These are phyloP conservation scores for Cryptococcus sp. DNA, from an alignment of 1,284 basidiomycete species.

Conservation along the genomic window DNA sequence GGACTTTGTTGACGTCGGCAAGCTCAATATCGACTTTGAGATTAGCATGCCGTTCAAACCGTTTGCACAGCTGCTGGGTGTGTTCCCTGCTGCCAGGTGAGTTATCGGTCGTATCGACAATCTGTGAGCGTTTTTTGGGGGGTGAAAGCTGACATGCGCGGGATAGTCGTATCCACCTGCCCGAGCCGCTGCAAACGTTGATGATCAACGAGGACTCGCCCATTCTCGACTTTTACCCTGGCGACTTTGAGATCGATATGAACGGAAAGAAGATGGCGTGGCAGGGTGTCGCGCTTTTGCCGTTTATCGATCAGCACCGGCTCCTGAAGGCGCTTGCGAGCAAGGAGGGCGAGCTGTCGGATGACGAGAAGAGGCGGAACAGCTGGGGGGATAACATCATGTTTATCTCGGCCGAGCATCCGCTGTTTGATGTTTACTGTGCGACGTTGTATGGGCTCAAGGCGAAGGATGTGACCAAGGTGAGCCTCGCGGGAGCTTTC, in stretches of 20 bases:
- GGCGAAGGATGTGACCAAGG: constrained; percentile 62
- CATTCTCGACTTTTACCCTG: constrained; percentile 94
- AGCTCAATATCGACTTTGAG: constrained; percentile 66
- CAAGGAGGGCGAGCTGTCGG: constrained; percentile 68
- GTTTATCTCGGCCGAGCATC: constrained; percentile 80
- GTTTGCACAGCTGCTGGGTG: constrained; percentile 96
- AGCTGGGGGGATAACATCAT: constrained; percentile 79
- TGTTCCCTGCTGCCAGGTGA: constrained; percentile 89
- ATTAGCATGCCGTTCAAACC: constrained; percentile 88
- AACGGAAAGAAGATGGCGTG: constrained; percentile 99
- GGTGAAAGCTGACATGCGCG: not conserved
- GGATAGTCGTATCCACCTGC: constrained; percentile 78
- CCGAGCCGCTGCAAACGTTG: constrained; percentile 75
- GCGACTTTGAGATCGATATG: constrained; percentile 95
- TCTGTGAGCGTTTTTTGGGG: too few species aligned
- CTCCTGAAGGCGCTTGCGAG: constrained; percentile 77
- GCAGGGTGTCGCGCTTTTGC: constrained; percentile 95
- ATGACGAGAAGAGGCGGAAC: constrained; percentile 81
- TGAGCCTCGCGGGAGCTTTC: constrained; percentile 50
- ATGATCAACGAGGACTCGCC: constrained; percentile 87
- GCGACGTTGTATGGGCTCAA: constrained; percentile 78
- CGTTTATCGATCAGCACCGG: constrained; percentile 89
- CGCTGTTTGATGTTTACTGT: constrained; percentile 81
- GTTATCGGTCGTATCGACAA: constrained; percentile 14
- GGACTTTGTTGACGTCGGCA: constrained; percentile 79